Base-by-base conservation (phyloP, 495 filamentous ascomycete genomes). In the Beverwykella pulmonaria region DNA sequence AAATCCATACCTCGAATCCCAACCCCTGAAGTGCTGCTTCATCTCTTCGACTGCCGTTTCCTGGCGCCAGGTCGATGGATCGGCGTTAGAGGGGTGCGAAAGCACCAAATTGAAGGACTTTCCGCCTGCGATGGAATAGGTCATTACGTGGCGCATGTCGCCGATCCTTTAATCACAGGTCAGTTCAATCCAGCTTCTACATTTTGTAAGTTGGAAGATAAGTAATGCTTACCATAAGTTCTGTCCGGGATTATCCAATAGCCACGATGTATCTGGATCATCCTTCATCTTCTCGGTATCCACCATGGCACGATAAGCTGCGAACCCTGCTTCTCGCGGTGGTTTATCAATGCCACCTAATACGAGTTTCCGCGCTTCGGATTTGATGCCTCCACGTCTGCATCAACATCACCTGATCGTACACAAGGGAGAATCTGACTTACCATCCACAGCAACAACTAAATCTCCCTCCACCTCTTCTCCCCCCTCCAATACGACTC, bases 271-370 rank as follows among this genome's bases (percentile, higher is more conserved):
- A 9, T 81, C 76, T 0, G 76, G 74, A 61, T 81, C 77, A 4
- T 47, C 50, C 58, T 69, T 75, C 56, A 82, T 80, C n/a, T 60
- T 69, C 2, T 75, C 60, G 6, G 78, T 75, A 57, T 81, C 77
- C 0, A 82, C 78, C 0, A 75, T 78, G 0, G 79, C 78, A 4
- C 79, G 61, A 60, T 82, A 82, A 0, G 76, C 78, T 15, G 79
- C 80, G 44, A 78, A 78, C 0, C 75, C 75, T 0, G 75, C 63
- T 30, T 60, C 72, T 8, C 69, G 22, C 0, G 72, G 58, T 15
- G 63, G 27, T 30, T 59, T 66, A 41, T 74, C 68, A 15, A 29
- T 63, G 1, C 63, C 69, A 19, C 67, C 39, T 1, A 76, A 72
- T 0, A 79, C 60, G 0, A 69, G 29, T 19, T 58, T 64, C n/a